phyloP scores from a whole-genome alignment of 2,329 filamentous ascomycete species.

The Phaeophleospora eucalypticola region DNA sequence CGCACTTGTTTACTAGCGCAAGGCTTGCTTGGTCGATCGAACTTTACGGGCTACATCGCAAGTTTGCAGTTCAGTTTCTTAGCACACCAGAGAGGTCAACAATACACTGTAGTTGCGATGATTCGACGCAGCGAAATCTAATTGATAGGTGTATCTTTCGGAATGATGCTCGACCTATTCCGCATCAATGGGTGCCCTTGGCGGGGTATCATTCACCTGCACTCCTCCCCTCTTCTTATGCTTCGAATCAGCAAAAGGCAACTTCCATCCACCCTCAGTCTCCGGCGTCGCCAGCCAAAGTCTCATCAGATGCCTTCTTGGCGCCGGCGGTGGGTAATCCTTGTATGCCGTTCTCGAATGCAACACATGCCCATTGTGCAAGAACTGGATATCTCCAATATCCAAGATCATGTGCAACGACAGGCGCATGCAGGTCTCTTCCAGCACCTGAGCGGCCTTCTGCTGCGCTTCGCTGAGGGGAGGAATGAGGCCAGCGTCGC shows the following conservation, averaged over 20 bases:
- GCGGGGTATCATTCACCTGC: conserved; percentile 76
- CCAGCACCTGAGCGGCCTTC: conserved; percentile 65
- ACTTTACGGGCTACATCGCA: too few species aligned
- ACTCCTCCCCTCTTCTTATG: conserved; percentile 88
- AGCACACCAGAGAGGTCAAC: too few species aligned
- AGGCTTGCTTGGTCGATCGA: too few species aligned
- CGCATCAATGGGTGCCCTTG: conserved; percentile 70
- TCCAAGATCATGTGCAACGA: conserved; percentile 82
- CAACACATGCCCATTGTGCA: conserved; percentile 74
- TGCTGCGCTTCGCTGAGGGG: conserved; percentile 64
- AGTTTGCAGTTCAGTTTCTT: too few species aligned
- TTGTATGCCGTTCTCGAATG: conserved; percentile 79
- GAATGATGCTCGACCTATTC: too few species aligned
- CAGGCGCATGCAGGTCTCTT: conserved; percentile 69
- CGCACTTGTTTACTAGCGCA: too few species aligned
- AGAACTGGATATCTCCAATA: conserved; percentile 82
- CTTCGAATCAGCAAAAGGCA: conserved; percentile 75
- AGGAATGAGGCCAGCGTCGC: conserved; percentile 70
- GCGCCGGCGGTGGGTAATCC: conserved; percentile 63
- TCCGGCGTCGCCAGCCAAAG: conserved; percentile 82
- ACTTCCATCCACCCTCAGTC: conserved; percentile 75
- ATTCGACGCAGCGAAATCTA: too few species aligned
- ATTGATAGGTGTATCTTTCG: too few species aligned
- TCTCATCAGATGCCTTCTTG: conserved; percentile 73
- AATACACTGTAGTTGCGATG: too few species aligned